Percentiles rank a stretch among this genome's conserved stretches.
Evolutionary conservation across 2,329 filamentous ascomycete genomes (phyloP).

Genomic region (Alternaria ethzedia): DNA sequence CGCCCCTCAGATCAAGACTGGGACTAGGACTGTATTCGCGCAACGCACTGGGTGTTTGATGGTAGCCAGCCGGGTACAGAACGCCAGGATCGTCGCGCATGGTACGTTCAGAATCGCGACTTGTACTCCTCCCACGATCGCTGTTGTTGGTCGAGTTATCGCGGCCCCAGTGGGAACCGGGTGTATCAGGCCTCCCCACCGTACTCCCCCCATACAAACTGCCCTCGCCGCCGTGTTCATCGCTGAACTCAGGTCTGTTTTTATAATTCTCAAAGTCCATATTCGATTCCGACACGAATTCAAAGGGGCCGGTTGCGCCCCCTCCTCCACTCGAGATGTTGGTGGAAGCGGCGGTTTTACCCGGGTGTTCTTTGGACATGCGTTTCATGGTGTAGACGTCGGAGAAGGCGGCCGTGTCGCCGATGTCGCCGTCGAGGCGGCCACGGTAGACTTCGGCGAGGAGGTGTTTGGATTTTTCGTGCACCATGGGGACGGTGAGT

Average conservation of each 20-base stretch:
- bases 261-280: slow-evolving; percentile 94
- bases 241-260: slow-evolving; percentile 84
- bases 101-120: slow-evolving; percentile 38
- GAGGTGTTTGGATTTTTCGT: slow-evolving; percentile 85
- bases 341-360: slow-evolving; percentile 52
- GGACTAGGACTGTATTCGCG: slow-evolving; percentile 53
- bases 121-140: slow-evolving; percentile 31
- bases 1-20: slow-evolving; percentile 23
- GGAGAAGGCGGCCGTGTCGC: slow-evolving; percentile 73
- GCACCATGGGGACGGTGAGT: slow-evolving; percentile 93
- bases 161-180: slow-evolving; percentile 41
- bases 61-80: slow-evolving; percentile 56
- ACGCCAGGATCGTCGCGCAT: slow-evolving; percentile 40
- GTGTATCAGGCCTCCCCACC: slow-evolving; percentile 67
- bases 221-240: slow-evolving; percentile 78
- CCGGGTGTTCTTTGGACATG: slow-evolving; percentile 70
- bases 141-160: not conserved
- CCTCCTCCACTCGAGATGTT: slow-evolving; percentile 2
- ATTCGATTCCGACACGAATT: slow-evolving; percentile 83
- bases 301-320: slow-evolving; percentile 67
- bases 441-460: slow-evolving; percentile 87
- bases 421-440: slow-evolving; percentile 68
- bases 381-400: slow-evolving; percentile 80
- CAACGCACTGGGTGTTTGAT: slow-evolving; percentile 51
- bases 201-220: slow-evolving; percentile 64